These are phyloP conservation scores for Picea engelmannii DNA, from an alignment of 83 land plant species.

Conservation along the genomic window DNA sequence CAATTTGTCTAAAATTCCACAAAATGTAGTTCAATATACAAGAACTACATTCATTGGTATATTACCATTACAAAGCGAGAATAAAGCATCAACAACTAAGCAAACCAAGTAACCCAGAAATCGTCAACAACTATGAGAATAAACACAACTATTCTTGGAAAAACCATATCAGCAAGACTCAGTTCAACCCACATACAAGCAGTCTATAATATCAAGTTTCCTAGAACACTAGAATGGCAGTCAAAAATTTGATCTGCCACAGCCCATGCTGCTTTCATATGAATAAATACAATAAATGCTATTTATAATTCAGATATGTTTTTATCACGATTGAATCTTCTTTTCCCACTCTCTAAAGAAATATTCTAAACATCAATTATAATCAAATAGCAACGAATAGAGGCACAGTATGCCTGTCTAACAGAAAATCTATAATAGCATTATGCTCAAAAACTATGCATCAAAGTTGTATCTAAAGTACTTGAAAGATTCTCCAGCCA, in stretches of 20 bases:
- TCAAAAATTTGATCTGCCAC: background rate
- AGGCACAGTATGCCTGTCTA: background rate
- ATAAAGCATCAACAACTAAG: background rate
- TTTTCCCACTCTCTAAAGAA: background rate
- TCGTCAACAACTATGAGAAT: background rate
- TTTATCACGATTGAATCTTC: background rate
- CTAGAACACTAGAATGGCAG: too few species aligned
- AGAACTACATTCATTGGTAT: background rate
- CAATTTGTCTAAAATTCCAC: too few species aligned
- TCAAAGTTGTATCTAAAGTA: background rate
- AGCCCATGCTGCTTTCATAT: background rate
- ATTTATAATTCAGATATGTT: background rate
- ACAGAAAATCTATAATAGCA: background rate
- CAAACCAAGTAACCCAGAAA: background rate
- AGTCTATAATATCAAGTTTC: background rate
- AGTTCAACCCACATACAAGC: background rate
- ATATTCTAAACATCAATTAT: slow-evolving; percentile 2
- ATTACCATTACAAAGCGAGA: background rate
- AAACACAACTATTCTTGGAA: background rate
- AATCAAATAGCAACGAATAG: background rate
- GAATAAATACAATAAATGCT: background rate
- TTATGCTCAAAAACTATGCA: background rate
- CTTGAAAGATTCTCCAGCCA: slow-evolving; percentile 7
- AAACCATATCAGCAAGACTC: background rate
- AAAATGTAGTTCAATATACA: background rate